These are phyloP conservation scores for Carex sylvatica DNA, from an alignment of 202 grass and related monocot species.

Conservation along the genomic window DNA sequence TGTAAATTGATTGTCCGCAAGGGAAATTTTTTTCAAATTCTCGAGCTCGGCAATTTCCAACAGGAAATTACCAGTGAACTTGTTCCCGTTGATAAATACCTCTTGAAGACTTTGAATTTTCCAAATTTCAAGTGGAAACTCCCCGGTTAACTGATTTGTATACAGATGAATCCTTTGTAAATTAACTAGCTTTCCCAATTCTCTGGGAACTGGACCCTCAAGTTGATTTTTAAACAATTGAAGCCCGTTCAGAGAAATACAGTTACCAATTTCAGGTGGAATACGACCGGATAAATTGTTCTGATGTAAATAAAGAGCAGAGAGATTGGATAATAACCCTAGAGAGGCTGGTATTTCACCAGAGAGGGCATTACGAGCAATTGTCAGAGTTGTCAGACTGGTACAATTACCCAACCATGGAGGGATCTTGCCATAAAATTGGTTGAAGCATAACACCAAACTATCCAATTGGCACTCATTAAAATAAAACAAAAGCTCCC, in stretches of 20 bases:
- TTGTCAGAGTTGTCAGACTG: constrained; percentile 33
- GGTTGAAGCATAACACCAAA: constrained; percentile 49
- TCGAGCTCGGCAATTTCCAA: constrained; percentile 49
- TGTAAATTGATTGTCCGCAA: constrained; percentile 59
- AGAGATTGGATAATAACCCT: constrained; percentile 47
- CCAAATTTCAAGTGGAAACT: constrained; percentile 76
- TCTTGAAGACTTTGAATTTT: constrained; percentile 44
- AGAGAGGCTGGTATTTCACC: constrained; percentile 50
- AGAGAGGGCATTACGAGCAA: constrained; percentile 43
- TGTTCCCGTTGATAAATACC: constrained; percentile 50
- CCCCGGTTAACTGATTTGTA: constrained; percentile 49
- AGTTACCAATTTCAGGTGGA: constrained; percentile 63
- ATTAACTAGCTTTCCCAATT: constrained; percentile 49
- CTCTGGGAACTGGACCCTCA: constrained; percentile 48
- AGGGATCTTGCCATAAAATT: constrained; percentile 49
- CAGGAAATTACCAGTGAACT: constrained; percentile 54
- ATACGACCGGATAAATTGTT: constrained; percentile 72
- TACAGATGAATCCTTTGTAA: constrained; percentile 48
- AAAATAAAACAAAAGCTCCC: constrained; percentile 49
- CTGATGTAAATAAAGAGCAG: constrained; percentile 43
- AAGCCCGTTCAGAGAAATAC: constrained; percentile 31
- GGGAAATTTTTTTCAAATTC: constrained; percentile 50
- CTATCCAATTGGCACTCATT: constrained; percentile 43
- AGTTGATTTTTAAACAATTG: constrained; percentile 62
- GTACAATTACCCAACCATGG: constrained; percentile 48